Conservation (phyloP, 2,329 filamentous ascomycete genomes). For the Paracorniculantispora psalliotae region DNA sequence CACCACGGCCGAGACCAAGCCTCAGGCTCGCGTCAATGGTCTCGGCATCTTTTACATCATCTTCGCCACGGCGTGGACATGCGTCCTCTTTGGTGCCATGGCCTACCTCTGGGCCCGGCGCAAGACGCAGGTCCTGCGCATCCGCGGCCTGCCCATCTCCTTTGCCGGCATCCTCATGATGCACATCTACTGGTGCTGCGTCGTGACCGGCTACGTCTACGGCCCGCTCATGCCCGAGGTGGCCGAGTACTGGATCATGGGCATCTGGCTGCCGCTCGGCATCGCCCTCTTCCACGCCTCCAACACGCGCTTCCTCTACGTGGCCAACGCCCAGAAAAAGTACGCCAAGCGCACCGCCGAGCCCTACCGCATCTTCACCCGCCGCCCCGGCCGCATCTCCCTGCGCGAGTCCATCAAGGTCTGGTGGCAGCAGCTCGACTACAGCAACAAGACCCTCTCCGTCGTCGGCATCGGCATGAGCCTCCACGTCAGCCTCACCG, state of each 20-base stretch:
- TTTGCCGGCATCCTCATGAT: conserved; percentile 36
- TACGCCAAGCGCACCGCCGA: conserved; percentile 23
- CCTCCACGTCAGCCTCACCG: conserved; percentile 52
- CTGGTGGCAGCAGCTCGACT: conserved; percentile 37
- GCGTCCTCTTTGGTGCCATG: conserved; percentile 35
- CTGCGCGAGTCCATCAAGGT: conserved; percentile 26
- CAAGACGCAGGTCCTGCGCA: conserved; percentile 35
- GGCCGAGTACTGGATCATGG: conserved; percentile 63
- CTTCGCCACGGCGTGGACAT: conserved; percentile 34
- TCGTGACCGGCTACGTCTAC: conserved; percentile 35
- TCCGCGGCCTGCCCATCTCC: conserved; percentile 37
- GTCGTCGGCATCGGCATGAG: conserved; percentile 50
- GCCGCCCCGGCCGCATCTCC: conserved; percentile 19
- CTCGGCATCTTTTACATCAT: conserved; percentile 38
- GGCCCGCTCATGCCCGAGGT: conserved; percentile 42
- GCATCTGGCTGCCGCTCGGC: conserved; percentile 58
- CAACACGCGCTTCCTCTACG: conserved; percentile 55
- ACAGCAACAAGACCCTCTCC: conserved; percentile 44
- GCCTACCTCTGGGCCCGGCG: conserved; percentile 35
- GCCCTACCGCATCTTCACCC: conserved; percentile 17
- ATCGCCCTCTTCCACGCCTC: conserved; percentile 62
- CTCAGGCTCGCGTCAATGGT: conserved; percentile 29
- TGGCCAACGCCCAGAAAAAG: conserved; percentile 50
- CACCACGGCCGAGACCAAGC: conserved; percentile 26
- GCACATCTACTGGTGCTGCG: conserved; percentile 39